These are phyloP conservation scores for Erythrobasidium yunnanense DNA, from an alignment of 768 basidiomycete genomes.

Conservation along the genomic window DNA sequence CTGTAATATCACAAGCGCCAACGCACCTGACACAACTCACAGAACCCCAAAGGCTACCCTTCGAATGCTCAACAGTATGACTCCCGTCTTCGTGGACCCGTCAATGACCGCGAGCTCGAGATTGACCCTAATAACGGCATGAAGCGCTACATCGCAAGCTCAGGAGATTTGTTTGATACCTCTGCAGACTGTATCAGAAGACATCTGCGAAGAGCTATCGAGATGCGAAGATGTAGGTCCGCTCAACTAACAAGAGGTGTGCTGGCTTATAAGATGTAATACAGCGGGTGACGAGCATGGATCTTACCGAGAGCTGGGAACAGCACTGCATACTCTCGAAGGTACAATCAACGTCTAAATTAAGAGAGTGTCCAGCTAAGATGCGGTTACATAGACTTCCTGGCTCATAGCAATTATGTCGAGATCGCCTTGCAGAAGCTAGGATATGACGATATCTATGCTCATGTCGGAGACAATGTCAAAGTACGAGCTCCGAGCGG, in stretches of 20 bases:
- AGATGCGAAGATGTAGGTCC: slow-evolving; percentile 54
- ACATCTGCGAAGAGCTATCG: slow-evolving; percentile 65
- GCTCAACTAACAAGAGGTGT: background rate
- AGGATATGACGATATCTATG: slow-evolving; percentile 66
- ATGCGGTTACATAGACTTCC: background rate
- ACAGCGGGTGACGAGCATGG: slow-evolving; percentile 45
- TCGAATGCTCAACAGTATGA: slow-evolving; percentile 44
- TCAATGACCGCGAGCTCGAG: slow-evolving; percentile 72
- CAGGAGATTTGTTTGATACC: slow-evolving; percentile 70
- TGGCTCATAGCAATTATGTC: slow-evolving; percentile 50
- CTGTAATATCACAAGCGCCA: too few species aligned
- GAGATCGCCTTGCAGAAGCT: slow-evolving; percentile 63
- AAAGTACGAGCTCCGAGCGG: slow-evolving; percentile 65
- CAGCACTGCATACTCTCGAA: slow-evolving; percentile 46
- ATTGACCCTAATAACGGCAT: slow-evolving; percentile 76
- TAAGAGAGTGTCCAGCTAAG: background rate
- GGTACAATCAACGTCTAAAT: slow-evolving; percentile 48
- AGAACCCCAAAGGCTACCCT: slow-evolving; percentile 23
- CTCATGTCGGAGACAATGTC: slow-evolving; percentile 72
- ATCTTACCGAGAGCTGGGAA: slow-evolving; percentile 64
- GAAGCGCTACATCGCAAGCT: slow-evolving; percentile 83
- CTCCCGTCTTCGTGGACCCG: slow-evolving; percentile 68
- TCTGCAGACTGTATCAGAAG: slow-evolving; percentile 66
- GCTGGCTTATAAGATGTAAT: background rate
- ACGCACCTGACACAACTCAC: too few species aligned